Evolutionary conservation across 1,139 yeast genomes (phyloP), one percentile per base, ranked within the genome.

Genomic region (Protomyces macrosporus): DNA sequence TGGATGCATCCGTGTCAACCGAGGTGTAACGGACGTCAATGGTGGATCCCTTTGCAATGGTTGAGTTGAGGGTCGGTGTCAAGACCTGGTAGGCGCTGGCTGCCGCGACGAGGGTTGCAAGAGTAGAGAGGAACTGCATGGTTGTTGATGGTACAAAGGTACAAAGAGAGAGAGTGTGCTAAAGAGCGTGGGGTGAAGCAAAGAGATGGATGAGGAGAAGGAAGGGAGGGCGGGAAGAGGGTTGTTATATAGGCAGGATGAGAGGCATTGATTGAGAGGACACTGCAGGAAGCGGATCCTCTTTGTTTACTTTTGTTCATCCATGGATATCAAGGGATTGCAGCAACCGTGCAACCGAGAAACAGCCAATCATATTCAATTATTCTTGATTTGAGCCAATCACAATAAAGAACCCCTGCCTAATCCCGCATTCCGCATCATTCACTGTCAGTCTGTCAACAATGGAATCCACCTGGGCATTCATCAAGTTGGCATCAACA

Each of bases 1-100:
- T 30, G 51, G 56, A 34, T n/a, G 66, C 61, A 16, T 64, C 66
- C 12, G 66, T 51, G 57, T 52, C 64, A 58, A 64, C 66, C 16
- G 62, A 33, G 50, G 54, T 33, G 61, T 52, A 64, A 45, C 51
- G 23, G 37, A 64, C 66, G n/a, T 56, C 52, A 37, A 56, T 39
- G 57, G 62, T 55, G 39, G 62, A 42, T 14, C 66, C 66, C 48
- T 53, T 51, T 42, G 51, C 42, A 40, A 61, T 40, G 50, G 65
- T 56, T 12, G 61, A 37, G 48, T 55, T 62, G 54, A 53, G 37
- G 45, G 52, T 34, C 23, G 66, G 66, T 3, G 66, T 50, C 33
- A 55, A 53, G 52, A 64, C 52, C 45, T 48, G 53, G 60, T 59
- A 50, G 30, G 65, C 65, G 23, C 57, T 37, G 32, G 59, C 65